Percentiles rank a stretch among this genome's conserved stretches.
Conservation (phyloP, 352 stramenopile genomes). For the Pythium sp. region DNA sequence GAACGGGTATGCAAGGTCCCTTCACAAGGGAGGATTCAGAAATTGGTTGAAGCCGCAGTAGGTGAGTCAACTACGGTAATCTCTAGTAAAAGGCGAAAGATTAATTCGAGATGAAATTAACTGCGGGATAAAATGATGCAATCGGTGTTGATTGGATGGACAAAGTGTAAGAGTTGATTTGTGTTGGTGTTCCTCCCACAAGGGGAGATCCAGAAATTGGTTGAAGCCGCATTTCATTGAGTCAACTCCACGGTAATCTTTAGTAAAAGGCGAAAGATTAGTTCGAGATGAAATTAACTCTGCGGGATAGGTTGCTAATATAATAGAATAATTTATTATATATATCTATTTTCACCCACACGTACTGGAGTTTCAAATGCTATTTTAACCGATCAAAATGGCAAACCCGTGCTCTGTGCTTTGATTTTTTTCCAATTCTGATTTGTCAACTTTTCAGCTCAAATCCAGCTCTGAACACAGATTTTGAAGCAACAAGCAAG, state of each 20-base stretch:
- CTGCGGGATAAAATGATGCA: slow-evolving; percentile 29
- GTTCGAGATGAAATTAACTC: slow-evolving; percentile 71
- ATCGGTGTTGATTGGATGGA: no score
- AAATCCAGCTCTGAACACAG: neutral
- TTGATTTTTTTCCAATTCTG: neutral
- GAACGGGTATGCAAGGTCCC: neutral
- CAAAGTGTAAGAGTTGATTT: no score
- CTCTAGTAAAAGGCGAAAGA: slow-evolving; percentile 95
- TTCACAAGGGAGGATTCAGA: slow-evolving; percentile 22
- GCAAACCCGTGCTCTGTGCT: no score
- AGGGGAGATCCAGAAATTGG: slow-evolving; percentile 39
- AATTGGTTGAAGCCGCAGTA: slow-evolving; percentile 84
- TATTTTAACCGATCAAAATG: neutral
- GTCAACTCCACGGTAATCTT: slow-evolving; percentile 90
- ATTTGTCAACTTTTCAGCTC: neutral
- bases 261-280: slow-evolving; percentile 95
- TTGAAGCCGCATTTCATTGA: slow-evolving; percentile 69
- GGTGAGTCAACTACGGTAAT: slow-evolving; percentile 90
- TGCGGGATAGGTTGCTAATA: slow-evolving; percentile 10
- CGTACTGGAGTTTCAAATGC: neutral
- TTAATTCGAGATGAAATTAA: slow-evolving; percentile 81
- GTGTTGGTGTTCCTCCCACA: neutral
- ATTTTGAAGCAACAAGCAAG: neutral
- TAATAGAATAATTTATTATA: no score
- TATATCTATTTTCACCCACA: neutral